phyloP scores from a whole-genome alignment of 306 rosid species.

The Alnus rubra region DNA sequence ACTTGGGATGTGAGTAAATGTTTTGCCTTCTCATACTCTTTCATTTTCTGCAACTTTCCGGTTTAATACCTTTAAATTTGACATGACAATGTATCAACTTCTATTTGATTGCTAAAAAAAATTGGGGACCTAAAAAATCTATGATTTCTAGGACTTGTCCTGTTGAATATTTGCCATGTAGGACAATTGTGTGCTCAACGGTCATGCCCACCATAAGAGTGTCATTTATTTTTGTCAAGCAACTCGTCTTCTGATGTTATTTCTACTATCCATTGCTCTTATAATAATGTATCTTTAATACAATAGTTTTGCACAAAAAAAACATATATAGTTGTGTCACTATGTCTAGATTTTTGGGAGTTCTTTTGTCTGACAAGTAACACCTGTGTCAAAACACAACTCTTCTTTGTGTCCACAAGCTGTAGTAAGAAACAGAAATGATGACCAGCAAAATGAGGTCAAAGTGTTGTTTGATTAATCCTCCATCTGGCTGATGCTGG shows the following conservation, averaged over 20 bases:
- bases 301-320: background rate
- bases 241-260: background rate
- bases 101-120: background rate
- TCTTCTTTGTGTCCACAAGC: background rate
- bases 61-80: background rate
- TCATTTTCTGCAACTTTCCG: slow-evolving; percentile 2
- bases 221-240: background rate
- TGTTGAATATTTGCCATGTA: background rate
- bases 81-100: background rate
- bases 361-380: background rate
- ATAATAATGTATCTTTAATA: background rate
- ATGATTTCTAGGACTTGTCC: background rate
- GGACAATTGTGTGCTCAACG: background rate
- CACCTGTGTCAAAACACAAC: background rate
- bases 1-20: background rate
- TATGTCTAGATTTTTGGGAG: background rate
- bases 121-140: background rate
- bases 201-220: background rate
- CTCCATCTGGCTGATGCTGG: background rate
- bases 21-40: background rate
- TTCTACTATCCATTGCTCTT: background rate
- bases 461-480: background rate
- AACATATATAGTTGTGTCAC: background rate
- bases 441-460: background rate
- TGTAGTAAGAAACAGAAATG: background rate